Conservation (phyloP, 202 grass and related monocot species). For the Brachypodium distachyon region DNA sequence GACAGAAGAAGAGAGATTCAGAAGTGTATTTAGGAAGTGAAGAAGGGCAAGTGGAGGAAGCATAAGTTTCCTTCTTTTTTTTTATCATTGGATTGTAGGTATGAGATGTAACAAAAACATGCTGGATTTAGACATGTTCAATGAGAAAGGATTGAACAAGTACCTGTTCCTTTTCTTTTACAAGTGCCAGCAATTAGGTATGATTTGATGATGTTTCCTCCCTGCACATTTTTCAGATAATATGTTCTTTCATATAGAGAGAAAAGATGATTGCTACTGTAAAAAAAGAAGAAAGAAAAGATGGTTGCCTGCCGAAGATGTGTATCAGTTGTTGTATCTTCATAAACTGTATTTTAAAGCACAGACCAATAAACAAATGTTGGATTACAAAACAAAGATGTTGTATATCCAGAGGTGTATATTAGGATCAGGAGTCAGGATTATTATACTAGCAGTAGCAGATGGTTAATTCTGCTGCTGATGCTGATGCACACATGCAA, state of each 20-base stretch:
- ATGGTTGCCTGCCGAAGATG: too few relatives aligned
- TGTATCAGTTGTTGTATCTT: background rate
- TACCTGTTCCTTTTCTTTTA: background rate
- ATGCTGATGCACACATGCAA: background rate
- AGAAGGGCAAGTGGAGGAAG: background rate
- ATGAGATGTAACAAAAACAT: background rate
- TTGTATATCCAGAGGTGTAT: background rate
- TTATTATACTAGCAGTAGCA: background rate
- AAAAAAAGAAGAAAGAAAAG: too few relatives aligned
- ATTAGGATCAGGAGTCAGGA: background rate
- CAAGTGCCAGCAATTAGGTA: background rate
- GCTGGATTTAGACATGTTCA: background rate
- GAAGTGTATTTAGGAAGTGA: conserved; percentile 11
- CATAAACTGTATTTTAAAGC: background rate
- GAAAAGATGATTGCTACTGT: background rate
- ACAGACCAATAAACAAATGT: background rate
- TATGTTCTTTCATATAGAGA: background rate
- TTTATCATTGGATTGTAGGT: background rate
- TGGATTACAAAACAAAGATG: background rate
- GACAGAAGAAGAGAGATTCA: background rate
- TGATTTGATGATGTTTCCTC: background rate
- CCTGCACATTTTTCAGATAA: background rate
- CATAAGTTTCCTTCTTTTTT: background rate
- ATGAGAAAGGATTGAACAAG: background rate
- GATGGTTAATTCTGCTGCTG: background rate